Conservation (phyloP, 345 rosid genomes). For the Dovyalis caffra region DNA sequence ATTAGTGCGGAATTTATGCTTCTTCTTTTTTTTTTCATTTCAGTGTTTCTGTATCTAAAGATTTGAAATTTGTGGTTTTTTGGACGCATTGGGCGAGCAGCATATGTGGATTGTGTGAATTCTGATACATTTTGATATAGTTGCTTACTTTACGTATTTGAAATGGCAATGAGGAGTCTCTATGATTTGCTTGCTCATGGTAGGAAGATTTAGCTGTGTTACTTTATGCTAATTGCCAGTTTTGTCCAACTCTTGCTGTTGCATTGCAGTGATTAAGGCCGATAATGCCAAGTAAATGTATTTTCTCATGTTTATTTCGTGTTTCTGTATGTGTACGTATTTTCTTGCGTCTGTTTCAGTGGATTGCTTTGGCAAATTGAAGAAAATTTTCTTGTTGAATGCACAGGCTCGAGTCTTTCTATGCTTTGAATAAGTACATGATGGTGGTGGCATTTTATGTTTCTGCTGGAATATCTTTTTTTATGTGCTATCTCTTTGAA, state of each 20-base stretch:
- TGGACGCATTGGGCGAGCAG: not conserved
- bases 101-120: not conserved
- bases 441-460: not conserved
- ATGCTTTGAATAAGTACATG: not conserved
- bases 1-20: not conserved
- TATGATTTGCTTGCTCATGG: not conserved
- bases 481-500: constrained; percentile 26
- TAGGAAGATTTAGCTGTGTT: not conserved
- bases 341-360: not conserved
- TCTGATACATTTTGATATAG: not conserved
- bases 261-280: not conserved
- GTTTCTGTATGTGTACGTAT: not conserved
- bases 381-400: not conserved
- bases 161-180: not conserved
- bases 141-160: not conserved
- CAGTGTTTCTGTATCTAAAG: not conserved
- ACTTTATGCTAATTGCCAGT: not conserved
- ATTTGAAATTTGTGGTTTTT: not conserved
- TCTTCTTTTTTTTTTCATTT: no score
- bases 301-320: not conserved
- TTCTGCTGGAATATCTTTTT: not conserved
- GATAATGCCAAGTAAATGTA: not conserved
- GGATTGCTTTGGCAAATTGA: not conserved
- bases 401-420: not conserved
- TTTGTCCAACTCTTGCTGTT: not conserved